Percentiles rank a stretch among this genome's conserved stretches.
Evolutionary conservation across 2,329 filamentous ascomycete genomes (phyloP).

Genomic region (Paecilomyces formosus): DNA sequence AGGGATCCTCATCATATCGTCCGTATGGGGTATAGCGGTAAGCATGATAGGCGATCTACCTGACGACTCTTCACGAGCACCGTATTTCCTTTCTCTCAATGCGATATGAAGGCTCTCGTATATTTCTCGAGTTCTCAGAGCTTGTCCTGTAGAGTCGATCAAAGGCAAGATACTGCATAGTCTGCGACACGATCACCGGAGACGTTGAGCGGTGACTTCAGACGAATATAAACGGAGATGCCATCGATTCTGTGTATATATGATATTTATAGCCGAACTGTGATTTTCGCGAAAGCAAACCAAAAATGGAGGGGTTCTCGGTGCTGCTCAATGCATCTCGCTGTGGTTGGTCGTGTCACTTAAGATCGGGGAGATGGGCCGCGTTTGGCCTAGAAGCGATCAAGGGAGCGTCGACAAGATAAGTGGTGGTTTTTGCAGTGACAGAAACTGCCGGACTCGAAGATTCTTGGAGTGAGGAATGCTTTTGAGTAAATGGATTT

Average conservation of each 20-base stretch:
- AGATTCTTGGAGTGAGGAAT: neutral
- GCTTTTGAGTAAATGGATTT: neutral
- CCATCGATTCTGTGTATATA: neutral
- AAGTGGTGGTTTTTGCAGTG: neutral
- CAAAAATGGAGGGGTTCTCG: neutral
- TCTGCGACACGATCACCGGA: neutral
- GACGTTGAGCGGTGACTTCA: neutral
- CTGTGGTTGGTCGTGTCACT: neutral
- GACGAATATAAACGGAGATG: neutral
- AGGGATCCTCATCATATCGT: constrained; percentile 28
- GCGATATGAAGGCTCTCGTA: neutral
- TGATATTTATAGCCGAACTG: neutral
- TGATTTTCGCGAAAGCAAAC: neutral
- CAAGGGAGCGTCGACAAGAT: neutral
- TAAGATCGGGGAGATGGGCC: neutral
- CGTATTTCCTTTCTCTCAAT: neutral
- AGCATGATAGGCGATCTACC: constrained; percentile 15
- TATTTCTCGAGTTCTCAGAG: neutral
- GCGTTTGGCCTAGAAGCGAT: neutral
- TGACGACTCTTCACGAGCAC: neutral
- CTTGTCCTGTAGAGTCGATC: neutral
- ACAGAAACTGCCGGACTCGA: neutral
- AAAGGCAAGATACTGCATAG: neutral
- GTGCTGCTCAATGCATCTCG: neutral
- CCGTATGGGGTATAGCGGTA: constrained; percentile 29